These are phyloP conservation scores for Colletotrichum tanaceti DNA, from an alignment of 2,329 filamentous ascomycete genomes.

Conservation along the genomic window DNA sequence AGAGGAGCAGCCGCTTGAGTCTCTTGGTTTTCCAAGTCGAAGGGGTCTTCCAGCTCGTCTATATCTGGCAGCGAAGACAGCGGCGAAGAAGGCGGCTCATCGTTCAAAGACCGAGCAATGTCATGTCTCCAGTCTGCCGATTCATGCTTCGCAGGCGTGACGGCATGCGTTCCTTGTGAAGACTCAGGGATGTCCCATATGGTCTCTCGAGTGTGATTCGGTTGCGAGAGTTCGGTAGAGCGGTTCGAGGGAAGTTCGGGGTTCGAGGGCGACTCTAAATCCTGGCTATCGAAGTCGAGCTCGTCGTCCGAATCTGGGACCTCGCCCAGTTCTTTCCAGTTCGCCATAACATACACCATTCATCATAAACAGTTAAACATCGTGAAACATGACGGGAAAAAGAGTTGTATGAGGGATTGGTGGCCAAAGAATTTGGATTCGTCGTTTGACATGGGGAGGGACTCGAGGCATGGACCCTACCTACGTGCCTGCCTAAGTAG, in stretches of 20 bases:
- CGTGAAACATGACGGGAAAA: background rate
- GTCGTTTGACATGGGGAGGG: constrained; percentile 6
- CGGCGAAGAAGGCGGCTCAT: constrained; percentile 48
- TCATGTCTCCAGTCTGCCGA: background rate
- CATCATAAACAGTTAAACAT: constrained; percentile 40
- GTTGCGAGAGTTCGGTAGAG: constrained; percentile 17
- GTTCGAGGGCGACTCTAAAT: constrained; percentile 20
- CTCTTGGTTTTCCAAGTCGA: constrained; percentile 10
- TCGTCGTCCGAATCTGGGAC: constrained; percentile 65
- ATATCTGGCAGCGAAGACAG: constrained; percentile 50
- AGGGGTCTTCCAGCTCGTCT: constrained; percentile 43
- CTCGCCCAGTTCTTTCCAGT: constrained; percentile 63
- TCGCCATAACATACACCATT: constrained; percentile 52
- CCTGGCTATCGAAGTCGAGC: constrained; percentile 55
- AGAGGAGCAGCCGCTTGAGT: background rate
- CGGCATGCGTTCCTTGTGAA: constrained; percentile 13
- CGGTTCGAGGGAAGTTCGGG: constrained; percentile 10
- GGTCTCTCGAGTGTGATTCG: constrained; percentile 40
- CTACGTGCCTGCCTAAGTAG: too few species aligned
- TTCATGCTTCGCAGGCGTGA: background rate
- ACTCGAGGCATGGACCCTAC: background rate
- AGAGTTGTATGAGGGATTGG: background rate
- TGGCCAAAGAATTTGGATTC: background rate
- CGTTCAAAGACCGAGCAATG: constrained; percentile 11
- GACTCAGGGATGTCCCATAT: constrained; percentile 55